Base-by-base conservation (phyloP, 306 rosid species). In the Trichosanthes cucumerina region DNA sequence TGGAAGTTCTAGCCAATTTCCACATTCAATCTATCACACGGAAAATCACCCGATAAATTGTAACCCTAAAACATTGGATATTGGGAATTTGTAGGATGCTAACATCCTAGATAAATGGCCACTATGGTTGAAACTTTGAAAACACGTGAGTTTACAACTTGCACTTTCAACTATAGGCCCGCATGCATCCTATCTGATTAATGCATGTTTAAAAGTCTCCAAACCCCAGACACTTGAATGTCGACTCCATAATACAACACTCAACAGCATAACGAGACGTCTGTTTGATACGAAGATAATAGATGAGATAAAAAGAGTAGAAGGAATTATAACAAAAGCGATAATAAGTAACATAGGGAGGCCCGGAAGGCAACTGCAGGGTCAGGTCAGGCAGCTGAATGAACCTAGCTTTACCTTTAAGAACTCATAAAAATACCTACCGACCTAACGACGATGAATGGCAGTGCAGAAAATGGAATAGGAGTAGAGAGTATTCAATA, bases 121-220 rank as follows among this genome's bases (percentile, higher is more conserved):
- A 18, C 7, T 15, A 19, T 34, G 12, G 47, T 64, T 63, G 3
- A 46, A 64, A 33, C 47, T 9, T 3, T 6, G 14, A 36, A 18
- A 46, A 1, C 16, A 19, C 4, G 15, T 13, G 11, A 9, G 50
- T 38, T 65, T 66, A 1, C 74, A 19, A 38, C 16, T 38, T 5
- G 28, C 74, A 66, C 49, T 66, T 38, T 10, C 3, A 36, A 66
- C 28, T 19, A 66, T 38, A 18, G 16, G 74, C 18, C 31, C 38
- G 74, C 50, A 66, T 66, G 50, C 74, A 19, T 38, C 11, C 75
- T 43, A 43, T 69, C 19, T 69, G 63, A 75, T 75, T 10, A 75
- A 50, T 52, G 38, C 47, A 66, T 66, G 31, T 21, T 36, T 21
- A 38, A 38, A 43, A 8, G 44, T 9, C 0, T 21, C 28, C 8